Percentiles rank a stretch among this genome's conserved stretches.
Conservation (phyloP, 2,329 filamentous ascomycete species). For the Exophiala sp. region DNA sequence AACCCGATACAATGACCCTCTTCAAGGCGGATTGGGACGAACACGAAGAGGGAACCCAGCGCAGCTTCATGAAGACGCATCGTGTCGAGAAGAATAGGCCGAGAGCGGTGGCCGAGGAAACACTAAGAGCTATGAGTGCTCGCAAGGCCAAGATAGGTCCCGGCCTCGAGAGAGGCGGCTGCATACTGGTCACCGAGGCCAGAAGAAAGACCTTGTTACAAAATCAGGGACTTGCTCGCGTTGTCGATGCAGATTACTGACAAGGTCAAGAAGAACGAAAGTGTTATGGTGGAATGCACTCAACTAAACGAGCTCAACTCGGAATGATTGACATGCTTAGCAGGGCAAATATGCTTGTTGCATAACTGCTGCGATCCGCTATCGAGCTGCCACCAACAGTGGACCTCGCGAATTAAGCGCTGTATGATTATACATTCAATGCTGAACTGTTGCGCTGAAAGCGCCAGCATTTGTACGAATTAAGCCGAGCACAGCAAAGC, state of each 20-base stretch:
- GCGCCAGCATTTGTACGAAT: too few species aligned
- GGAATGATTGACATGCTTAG: too few species aligned
- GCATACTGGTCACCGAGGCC: constrained; percentile 51
- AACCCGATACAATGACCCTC: constrained; percentile 35
- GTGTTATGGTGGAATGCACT: too few species aligned
- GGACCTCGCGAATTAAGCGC: too few species aligned
- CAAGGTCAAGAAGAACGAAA: neutral
- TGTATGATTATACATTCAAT: too few species aligned
- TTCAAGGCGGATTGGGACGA: constrained; percentile 15
- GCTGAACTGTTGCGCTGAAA: too few species aligned
- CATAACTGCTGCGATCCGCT: too few species aligned
- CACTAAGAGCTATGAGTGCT: constrained; percentile 44
- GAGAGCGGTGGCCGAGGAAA: constrained; percentile 46
- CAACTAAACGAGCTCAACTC: too few species aligned
- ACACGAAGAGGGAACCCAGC: constrained; percentile 34
- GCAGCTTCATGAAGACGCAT: constrained; percentile 43
- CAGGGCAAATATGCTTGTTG: too few species aligned
- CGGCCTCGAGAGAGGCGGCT: constrained; percentile 52
- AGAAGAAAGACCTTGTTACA: constrained; percentile 50
- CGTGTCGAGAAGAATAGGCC: constrained; percentile 36
- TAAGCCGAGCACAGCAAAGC: too few species aligned
- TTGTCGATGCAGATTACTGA: constrained; percentile 28
- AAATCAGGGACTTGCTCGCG: constrained; percentile 47
- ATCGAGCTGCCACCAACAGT: too few species aligned
- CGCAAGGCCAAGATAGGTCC: constrained; percentile 52